A percentile compares a stretch with the other conserved stretches of the same genome.
These are phyloP conservation scores for Aristolochia fimbriata DNA, from an alignment of 164 flowering plant genomes.

Conservation along the genomic window DNA sequence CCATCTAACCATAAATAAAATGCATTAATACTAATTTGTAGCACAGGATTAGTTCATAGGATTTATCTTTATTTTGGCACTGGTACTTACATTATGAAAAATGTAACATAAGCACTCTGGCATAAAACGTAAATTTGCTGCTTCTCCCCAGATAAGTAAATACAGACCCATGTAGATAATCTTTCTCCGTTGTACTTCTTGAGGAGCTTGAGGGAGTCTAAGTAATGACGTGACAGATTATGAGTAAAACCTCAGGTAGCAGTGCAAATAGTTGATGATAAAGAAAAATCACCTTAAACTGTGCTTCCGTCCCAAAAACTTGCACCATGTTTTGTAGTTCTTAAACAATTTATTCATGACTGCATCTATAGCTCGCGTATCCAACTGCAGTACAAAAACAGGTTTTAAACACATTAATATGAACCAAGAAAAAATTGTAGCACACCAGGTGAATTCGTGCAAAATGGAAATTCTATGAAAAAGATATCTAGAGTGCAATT, in stretches of 20 bases:
- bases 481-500: too few relatives aligned
- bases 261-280: too few relatives aligned
- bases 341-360: conserved; percentile 83
- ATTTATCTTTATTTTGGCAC: too few relatives aligned
- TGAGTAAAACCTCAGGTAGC: too few relatives aligned
- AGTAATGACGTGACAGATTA: conserved; percentile 1
- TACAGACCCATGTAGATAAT: conserved; percentile 92
- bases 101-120: conserved; percentile 99
- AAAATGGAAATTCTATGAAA: too few relatives aligned
- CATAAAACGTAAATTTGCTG: conserved; percentile 95
- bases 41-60: too few relatives aligned
- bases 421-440: too few relatives aligned
- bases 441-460: too few relatives aligned
- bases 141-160: conserved; percentile 99
- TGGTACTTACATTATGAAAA: conserved; percentile 78
- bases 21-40: not conserved
- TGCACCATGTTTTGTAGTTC: conserved; percentile 97
- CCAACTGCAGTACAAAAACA: conserved; percentile 45
- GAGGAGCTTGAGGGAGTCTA: conserved; percentile 85
- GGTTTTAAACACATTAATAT: too few relatives aligned
- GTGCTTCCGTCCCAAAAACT: conserved; percentile 85
- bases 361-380: conserved; percentile 85
- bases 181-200: conserved; percentile 84
- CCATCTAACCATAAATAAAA: conserved; percentile 52
- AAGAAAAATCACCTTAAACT: conserved; percentile 57